Conservation (phyloP, 768 basidiomycete species). For the Naganishia antarctica region DNA sequence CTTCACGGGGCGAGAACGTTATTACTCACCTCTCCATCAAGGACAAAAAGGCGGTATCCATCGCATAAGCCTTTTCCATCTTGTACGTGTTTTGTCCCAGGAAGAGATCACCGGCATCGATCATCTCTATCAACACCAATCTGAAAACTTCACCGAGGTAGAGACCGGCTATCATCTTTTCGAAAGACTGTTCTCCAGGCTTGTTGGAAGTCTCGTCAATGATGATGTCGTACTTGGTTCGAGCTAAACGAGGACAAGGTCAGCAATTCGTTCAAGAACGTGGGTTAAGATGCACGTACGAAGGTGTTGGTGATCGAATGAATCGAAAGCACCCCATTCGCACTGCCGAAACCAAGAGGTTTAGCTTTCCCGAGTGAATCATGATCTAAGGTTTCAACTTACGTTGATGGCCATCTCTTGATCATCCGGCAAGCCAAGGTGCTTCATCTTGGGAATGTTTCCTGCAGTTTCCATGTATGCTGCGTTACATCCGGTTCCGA, state of each 20-base stretch:
- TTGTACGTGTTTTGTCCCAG: slow-evolving; percentile 98
- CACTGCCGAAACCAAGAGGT: slow-evolving; percentile 27
- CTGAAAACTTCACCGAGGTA: slow-evolving; percentile 95
- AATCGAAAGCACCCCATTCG: slow-evolving; percentile 89
- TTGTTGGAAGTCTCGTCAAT: slow-evolving; percentile 96
- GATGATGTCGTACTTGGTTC: slow-evolving; percentile 86
- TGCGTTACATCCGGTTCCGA: slow-evolving; percentile 97
- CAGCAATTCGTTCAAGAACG: slow-evolving; percentile 58
- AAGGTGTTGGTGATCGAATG: slow-evolving; percentile 86
- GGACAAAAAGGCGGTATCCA: slow-evolving; percentile 95
- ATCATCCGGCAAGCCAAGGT: slow-evolving; percentile 61
- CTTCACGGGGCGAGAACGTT: no score
- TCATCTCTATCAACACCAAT: slow-evolving; percentile 88
- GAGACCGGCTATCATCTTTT: slow-evolving; percentile 93
- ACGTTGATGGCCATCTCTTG: slow-evolving; percentile 88
- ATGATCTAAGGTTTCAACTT: slow-evolving; percentile 56
- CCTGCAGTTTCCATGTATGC: slow-evolving; percentile 91
- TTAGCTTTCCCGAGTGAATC: background rate
- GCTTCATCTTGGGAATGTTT: slow-evolving; percentile 76
- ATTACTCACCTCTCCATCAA: slow-evolving; percentile 79
- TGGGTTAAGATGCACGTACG: slow-evolving; percentile 49
- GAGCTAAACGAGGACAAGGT: slow-evolving; percentile 48
- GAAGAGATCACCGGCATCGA: slow-evolving; percentile 95
- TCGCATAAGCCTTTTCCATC: slow-evolving; percentile 82
- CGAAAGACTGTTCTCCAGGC: slow-evolving; percentile 71